A percentile compares a stretch with the other conserved stretches of the same genome.
These are phyloP conservation scores for Bonnemaisonia californica DNA, from an alignment of 31 red algal genomes.

Conservation along the genomic window DNA sequence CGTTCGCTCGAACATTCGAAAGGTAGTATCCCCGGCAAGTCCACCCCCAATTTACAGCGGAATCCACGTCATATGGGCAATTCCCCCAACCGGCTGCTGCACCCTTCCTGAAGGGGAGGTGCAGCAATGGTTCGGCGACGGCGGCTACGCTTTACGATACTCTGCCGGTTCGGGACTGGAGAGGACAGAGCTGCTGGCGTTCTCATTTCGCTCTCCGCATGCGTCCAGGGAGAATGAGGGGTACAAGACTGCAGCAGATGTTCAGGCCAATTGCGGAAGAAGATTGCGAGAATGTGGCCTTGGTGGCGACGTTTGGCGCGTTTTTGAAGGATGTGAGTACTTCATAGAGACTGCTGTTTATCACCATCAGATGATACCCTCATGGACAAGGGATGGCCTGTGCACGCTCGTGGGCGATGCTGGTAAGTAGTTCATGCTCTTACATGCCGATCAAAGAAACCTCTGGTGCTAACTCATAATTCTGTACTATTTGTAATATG, in stretches of 20 bases:
- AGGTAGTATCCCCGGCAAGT: neutral
- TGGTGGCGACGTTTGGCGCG: neutral
- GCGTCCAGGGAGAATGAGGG: conserved; percentile 27
- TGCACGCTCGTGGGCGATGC: conserved; percentile 79
- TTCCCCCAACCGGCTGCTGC: neutral
- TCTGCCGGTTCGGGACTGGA: conserved; percentile 20
- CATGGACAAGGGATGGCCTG: conserved; percentile 33
- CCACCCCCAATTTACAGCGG: conserved; percentile 39
- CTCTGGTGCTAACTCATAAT: neutral
- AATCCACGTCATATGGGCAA: conserved; percentile 51
- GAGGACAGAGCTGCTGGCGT: conserved; percentile 37
- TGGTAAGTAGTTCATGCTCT: conserved; percentile 24
- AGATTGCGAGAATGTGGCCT: conserved; percentile 16
- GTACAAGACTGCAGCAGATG: conserved; percentile 15
- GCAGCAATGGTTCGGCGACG: conserved; percentile 66
- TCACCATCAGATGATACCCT: conserved; percentile 19
- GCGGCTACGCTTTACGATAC: conserved; percentile 59
- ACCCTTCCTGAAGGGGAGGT: neutral
- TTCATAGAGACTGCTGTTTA: conserved; percentile 70
- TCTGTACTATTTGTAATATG: neutral
- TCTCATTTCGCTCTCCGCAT: conserved; percentile 21
- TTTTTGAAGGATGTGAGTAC: conserved; percentile 21
- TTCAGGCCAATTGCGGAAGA: neutral
- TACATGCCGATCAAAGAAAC: neutral
- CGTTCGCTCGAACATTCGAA: conserved; percentile 34